Evolutionary conservation across 73 alveolate genomes (phyloP).

Genomic region (Durusdinium trenchii): DNA sequence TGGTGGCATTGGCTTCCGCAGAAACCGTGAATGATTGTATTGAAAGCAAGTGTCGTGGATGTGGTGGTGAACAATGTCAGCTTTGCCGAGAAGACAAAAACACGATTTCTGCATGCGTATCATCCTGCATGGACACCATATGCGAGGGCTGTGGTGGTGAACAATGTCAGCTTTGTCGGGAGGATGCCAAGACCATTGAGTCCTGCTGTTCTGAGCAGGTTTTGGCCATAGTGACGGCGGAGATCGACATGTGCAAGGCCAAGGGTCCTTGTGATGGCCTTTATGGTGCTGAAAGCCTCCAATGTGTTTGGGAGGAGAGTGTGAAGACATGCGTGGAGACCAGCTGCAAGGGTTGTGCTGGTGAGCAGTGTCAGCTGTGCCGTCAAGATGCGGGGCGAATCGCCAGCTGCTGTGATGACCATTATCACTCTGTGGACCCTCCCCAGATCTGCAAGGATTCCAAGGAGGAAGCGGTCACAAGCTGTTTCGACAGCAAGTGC

Average conservation of each 20-base stretch:
- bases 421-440: constrained; percentile 63
- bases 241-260: constrained; percentile 70
- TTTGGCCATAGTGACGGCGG: constrained; percentile 29
- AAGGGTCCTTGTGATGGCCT: constrained; percentile 24
- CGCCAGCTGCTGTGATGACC: constrained; percentile 41
- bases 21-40: constrained; percentile 66
- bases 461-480: constrained; percentile 32
- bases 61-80: constrained; percentile 93
- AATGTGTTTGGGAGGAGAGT: constrained; percentile 43
- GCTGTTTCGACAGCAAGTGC: constrained; percentile 22
- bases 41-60: constrained; percentile 76
- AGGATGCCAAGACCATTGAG: constrained; percentile 61
- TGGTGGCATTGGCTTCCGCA: constrained; percentile 17
- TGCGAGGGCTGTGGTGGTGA: constrained; percentile 87
- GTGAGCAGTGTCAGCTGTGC: constrained; percentile 73
- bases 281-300: constrained; percentile 26
- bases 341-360: constrained; percentile 52
- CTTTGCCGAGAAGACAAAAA: constrained; percentile 66
- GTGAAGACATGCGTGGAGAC: constrained; percentile 20
- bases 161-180: constrained; percentile 77
- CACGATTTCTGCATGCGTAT: constrained; percentile 66
- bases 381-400: constrained; percentile 23
- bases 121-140: constrained; percentile 45
- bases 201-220: constrained; percentile 66
- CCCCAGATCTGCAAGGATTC: constrained; percentile 57